Evolutionary conservation across 306 rosid species (phyloP), one percentile per base, ranked within the genome.

Genomic region (Vigna unguiculata): DNA sequence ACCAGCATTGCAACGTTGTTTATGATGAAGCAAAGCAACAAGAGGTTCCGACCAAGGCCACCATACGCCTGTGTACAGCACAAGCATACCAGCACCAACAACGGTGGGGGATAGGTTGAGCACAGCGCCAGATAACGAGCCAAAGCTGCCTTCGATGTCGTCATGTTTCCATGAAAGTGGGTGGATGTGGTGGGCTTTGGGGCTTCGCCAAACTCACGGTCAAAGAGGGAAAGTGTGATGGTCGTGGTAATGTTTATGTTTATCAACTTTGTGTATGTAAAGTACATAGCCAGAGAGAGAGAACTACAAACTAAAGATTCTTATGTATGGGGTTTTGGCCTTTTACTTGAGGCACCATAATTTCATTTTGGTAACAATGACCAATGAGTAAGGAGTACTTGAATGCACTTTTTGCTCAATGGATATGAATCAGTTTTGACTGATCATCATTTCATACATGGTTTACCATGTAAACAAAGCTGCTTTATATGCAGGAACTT

Each of bases 1-100:
- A 92, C 81, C 76, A 92, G 97, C 86, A 92, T 87, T 24, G 93
- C 97, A 49, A 81, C 66, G 51, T 89, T 93, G 59, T 90, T 30
- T 28, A 30, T 40, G 21, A 60, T 30, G 66, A 60, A 86, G 86
- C 91, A 87, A 15, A 85, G 53, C 78, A 84, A 88, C 78, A 90
- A 74, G 8, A 92, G 46, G 25, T 78, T 67, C 13, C 90, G 85
- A 0, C 92, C 91, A 68, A 81, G 34, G 24, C 76, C 80, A 45
- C 96, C 97, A 28, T 28, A 28, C 30, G 30, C 30, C 30, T 28
- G 5, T 28, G 30, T 28, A 28, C 30, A 28, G 30, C 30, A 28
- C 30, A 28, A 28, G 30, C 30, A 28, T 28, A 28, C 30, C 0
- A 28, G 30, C 30, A 28, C 30, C 30, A 28, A 25, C 30, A 25